phyloP scores from a whole-genome alignment of 441 rosid genomes.

The Theobroma grandiflorum region DNA sequence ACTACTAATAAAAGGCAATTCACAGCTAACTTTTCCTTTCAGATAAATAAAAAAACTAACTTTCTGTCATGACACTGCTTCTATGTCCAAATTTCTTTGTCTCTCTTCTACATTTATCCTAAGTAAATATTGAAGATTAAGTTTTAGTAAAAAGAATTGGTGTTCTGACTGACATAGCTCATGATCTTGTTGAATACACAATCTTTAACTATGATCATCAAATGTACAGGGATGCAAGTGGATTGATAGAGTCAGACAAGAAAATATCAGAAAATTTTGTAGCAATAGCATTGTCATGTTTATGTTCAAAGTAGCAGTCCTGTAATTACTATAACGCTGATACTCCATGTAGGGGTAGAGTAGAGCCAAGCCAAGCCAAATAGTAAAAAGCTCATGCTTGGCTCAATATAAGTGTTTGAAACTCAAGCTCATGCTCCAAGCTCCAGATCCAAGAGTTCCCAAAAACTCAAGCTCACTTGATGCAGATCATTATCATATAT shows the following conservation, averaged over 20 bases:
- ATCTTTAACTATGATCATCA: background rate
- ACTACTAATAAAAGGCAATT: constrained; percentile 15
- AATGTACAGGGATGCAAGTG: background rate
- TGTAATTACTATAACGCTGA: background rate
- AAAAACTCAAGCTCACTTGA: background rate
- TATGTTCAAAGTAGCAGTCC: background rate
- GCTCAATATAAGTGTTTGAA: background rate
- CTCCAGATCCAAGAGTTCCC: background rate
- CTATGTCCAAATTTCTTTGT: background rate
- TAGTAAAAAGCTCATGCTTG: background rate
- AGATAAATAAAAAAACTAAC: background rate
- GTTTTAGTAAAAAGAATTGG: background rate
- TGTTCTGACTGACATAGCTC: background rate
- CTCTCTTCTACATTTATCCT: constrained; percentile 7
- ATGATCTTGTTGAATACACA: background rate
- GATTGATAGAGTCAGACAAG: background rate
- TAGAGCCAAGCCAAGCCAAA: background rate
- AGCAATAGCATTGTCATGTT: constrained; percentile 7
- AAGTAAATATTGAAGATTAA: constrained; percentile 4
- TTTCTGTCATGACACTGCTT: constrained; percentile 18
- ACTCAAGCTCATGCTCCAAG: background rate
- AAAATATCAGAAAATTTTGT: background rate
- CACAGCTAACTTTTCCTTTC: background rate
- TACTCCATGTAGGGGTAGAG: background rate
- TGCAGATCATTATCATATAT: background rate